Evolutionary conservation across 140 eudicot species (phyloP).

Genomic region (Flaveria floridana): DNA sequence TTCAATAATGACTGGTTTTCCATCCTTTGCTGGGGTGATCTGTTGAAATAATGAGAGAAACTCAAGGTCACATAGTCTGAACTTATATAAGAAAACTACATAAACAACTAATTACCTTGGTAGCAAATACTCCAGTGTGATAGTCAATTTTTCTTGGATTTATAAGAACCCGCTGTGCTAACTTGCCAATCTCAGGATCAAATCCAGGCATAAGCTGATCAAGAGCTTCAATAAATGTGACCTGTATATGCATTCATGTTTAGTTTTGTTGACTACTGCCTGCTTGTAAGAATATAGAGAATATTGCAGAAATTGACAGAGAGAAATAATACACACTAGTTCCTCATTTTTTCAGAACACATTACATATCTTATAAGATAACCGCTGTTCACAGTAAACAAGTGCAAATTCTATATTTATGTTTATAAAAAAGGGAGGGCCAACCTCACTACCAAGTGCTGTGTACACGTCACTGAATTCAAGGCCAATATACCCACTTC

Average conservation of each 20-base stretch:
- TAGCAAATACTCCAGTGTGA: constrained; percentile 90
- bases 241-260: constrained; percentile 42
- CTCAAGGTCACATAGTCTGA: constrained; percentile 10
- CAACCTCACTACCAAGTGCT: constrained; percentile 97
- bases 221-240: constrained; percentile 86
- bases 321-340: constrained; percentile 9
- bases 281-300: constrained; percentile 5
- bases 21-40: constrained; percentile 85
- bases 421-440: constrained; percentile 23
- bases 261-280: constrained; percentile 19
- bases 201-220: constrained; percentile 98
- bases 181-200: constrained; percentile 88
- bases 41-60: constrained; percentile 27
- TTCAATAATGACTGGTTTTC: constrained; percentile 75
- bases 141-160: constrained; percentile 89
- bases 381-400: neutral
- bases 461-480: constrained; percentile 95
- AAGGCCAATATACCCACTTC: constrained; percentile 92
- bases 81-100: constrained; percentile 5
- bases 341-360: neutral
- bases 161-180: constrained; percentile 81
- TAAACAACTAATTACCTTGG: constrained; percentile 49
- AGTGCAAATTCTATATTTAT: neutral
- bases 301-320: constrained; percentile 12
- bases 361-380: neutral